Base-by-base conservation (phyloP, 306 rosid genomes). In the Lathyrus sativus region DNA sequence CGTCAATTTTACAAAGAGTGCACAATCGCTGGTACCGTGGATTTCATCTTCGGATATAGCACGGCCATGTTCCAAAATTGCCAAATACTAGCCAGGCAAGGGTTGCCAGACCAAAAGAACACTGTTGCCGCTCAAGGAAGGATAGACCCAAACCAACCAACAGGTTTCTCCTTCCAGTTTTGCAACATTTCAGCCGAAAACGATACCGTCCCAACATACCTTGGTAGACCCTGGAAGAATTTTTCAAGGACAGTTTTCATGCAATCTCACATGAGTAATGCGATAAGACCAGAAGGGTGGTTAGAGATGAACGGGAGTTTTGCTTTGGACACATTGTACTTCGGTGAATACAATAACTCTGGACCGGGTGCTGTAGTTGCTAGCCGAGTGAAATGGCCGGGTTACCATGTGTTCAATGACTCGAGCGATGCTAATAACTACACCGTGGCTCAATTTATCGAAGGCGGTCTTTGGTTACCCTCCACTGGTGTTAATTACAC, bases 1-100 rank as follows among this genome's bases (percentile, higher is more conserved):
- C 93, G 98, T 6, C 98, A 93, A 53, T 93, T 90, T 68, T 93
- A 68, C 75, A 70, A 90, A 44, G 97, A 88, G 6, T 93, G 98
- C 72, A 78, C n/a, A 3, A 85, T 93, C 46, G 76, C 69, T 2
- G 98, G 98, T 75, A 90, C 98, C 0, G 85, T 93, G 0, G 98
- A 93, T 67, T 93, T 88, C 84, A 78, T 93, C 19, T 93, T 86
- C 28, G 98, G 98, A 5, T 89, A 90, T 11, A 92, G 83, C 46
- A 65, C 90, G 0, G 97, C 69, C 0, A 73, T 93, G 38, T 86
- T 93, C 56, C 97, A 93, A 48, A 82, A 82, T 46, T 88, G 97
- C 35, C 28, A 5, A 19, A 82, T 93, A 14, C 74, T 17, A 0
- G 95, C 82, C 14, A 85, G 33, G 29, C 75, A 76, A 49, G 97